phyloP scores from a whole-genome alignment of 2,329 filamentous ascomycete species.

The Xylogone sp. region DNA sequence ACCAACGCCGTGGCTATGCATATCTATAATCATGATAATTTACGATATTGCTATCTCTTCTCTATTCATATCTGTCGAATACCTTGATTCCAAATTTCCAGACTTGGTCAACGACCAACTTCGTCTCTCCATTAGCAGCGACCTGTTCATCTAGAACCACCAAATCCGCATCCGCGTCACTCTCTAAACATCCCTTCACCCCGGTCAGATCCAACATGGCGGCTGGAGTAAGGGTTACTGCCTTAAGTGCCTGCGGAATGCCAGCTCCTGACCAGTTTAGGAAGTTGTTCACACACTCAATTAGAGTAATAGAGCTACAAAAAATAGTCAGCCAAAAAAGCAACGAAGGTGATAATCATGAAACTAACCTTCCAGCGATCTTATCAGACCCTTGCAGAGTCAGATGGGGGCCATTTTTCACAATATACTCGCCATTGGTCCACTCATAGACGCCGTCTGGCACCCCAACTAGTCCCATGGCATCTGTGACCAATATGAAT shows the following conservation, averaged over 20 bases:
- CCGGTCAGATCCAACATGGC: conserved; percentile 67
- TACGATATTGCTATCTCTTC: background rate
- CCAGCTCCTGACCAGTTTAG: conserved; percentile 67
- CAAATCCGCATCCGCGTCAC: conserved; percentile 65
- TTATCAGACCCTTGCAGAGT: conserved; percentile 74
- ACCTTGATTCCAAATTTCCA: conserved; percentile 23
- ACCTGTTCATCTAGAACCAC: conserved; percentile 60
- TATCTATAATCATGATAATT: background rate
- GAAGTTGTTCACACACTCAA: conserved; percentile 82
- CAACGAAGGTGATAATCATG: background rate
- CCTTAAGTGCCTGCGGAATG: conserved; percentile 64
- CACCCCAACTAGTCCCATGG: conserved; percentile 82
- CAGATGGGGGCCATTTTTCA: conserved; percentile 69
- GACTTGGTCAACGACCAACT: conserved; percentile 37
- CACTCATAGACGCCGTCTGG: conserved; percentile 82
- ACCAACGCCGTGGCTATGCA: background rate
- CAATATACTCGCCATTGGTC: conserved; percentile 68
- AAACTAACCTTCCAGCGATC: conserved; percentile 70
- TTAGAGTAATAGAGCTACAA: conserved; percentile 62
- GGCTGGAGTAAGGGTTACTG: conserved; percentile 74
- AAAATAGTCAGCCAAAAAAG: conserved; percentile 11
- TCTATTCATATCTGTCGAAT: conserved; percentile 10
- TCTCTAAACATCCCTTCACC: conserved; percentile 61
- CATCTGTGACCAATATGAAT: conserved; percentile 86
- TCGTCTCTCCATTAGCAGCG: conserved; percentile 37